These are phyloP conservation scores for Epicoccum nigrum DNA, from an alignment of 2,329 filamentous ascomycete species.

Conservation along the genomic window DNA sequence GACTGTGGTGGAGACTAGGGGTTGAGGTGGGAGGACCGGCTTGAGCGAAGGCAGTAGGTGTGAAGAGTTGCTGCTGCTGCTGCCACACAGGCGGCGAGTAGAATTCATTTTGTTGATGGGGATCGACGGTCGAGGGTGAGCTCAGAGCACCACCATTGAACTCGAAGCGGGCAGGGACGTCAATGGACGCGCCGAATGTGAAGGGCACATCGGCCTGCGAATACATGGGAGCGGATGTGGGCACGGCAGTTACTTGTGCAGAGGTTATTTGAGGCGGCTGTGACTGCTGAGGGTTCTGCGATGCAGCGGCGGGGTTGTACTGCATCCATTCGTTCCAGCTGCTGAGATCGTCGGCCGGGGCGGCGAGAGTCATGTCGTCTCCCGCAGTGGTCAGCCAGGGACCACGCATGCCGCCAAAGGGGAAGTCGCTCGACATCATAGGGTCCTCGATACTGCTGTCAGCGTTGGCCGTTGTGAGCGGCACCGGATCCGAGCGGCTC, in stretches of 20 bases:
- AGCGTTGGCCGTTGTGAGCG: constrained; percentile 12
- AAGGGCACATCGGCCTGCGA: constrained; percentile 36
- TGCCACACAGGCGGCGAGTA: constrained; percentile 42
- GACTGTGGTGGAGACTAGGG: constrained; percentile 48
- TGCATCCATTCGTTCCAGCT: constrained; percentile 57
- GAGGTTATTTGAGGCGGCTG: constrained; percentile 35
- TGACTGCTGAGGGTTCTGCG: constrained; percentile 39
- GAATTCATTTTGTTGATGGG: constrained; percentile 33
- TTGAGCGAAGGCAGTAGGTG: constrained; percentile 30
- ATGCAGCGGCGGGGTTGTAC: constrained; percentile 51
- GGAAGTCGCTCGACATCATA: constrained; percentile 43
- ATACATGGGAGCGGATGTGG: constrained; percentile 29
- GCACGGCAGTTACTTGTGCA: constrained; percentile 35
- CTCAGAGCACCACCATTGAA: constrained; percentile 40
- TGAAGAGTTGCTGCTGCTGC: constrained; percentile 33
- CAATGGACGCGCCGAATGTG: constrained; percentile 42
- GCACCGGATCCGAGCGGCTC: constrained; percentile 13
- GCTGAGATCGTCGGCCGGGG: constrained; percentile 38
- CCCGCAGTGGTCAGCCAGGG: constrained; percentile 44
- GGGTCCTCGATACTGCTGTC: constrained; percentile 42
- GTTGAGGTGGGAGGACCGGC: constrained; percentile 38
- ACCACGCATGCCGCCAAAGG: constrained; percentile 40
- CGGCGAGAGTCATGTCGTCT: constrained; percentile 42
- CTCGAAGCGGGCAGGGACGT: constrained; percentile 43
- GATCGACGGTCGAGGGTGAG: constrained; percentile 38